Conservation (phyloP, 108 stramenopile genomes). For the Cyclotella cryptica region DNA sequence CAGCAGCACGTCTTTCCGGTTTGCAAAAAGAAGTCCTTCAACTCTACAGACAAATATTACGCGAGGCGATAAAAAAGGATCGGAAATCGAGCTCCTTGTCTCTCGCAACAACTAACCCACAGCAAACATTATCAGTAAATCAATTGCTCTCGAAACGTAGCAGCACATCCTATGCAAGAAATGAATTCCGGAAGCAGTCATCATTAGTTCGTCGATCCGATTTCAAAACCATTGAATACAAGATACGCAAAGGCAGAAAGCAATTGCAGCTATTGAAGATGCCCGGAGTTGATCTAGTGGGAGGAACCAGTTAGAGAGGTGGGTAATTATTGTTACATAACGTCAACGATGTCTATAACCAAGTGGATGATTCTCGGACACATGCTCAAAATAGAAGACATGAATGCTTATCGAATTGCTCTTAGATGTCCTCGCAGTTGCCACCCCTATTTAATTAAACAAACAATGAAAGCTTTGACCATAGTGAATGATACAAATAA, state of each 20-base stretch:
- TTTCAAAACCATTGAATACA: constrained; percentile 82
- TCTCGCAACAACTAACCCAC: background rate
- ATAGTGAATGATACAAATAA: too few relatives aligned
- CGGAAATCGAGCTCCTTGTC: constrained; percentile 16
- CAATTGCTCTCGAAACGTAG: constrained; percentile 2
- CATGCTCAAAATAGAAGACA: too few relatives aligned
- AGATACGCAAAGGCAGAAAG: constrained; percentile 81
- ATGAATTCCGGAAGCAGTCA: constrained; percentile 75
- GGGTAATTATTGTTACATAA: background rate
- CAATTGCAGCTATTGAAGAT: constrained; percentile 82
- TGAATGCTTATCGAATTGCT: too few relatives aligned
- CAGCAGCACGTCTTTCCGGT: constrained; percentile 61
- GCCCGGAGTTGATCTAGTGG: constrained; percentile 79
- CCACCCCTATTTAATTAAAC: too few relatives aligned
- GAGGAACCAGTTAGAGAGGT: constrained; percentile 28
- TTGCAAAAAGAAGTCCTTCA: constrained; percentile 82
- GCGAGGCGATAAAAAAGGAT: constrained; percentile 80
- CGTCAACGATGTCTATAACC: background rate
- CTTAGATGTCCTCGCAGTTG: too few relatives aligned
- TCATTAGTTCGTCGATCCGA: constrained; percentile 60
- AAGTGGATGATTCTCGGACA: too few relatives aligned
- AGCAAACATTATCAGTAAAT: background rate
- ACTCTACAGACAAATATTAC: constrained; percentile 74
- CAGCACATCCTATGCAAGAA: constrained; percentile 63
- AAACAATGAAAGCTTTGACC: too few relatives aligned